Evolutionary conservation across 2,329 filamentous ascomycete genomes (phyloP), one percentile per base, ranked within the genome.

Genomic region (Claviceps citrina): DNA sequence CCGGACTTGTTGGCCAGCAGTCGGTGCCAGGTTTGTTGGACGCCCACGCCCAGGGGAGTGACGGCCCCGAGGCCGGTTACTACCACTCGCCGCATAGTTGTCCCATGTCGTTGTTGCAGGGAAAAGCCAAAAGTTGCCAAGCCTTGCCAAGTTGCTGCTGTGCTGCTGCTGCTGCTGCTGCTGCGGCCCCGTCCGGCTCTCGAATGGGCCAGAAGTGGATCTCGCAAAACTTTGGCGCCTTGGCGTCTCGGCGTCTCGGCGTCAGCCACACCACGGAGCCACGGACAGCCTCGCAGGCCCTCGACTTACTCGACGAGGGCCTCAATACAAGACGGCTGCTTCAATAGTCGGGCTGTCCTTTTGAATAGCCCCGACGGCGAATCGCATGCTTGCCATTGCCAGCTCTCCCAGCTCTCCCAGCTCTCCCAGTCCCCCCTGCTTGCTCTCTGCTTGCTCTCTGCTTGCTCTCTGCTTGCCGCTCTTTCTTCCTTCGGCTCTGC

Each of bases 61-160:
- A 91, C 72, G 55, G 81, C 82, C 46, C 84, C 84, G 37, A 91
- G 67, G 54, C 84, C 84, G 39, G 84, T 91, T 56, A 91, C 78
- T 52, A 89, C 84, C 51, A 91, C 84, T 51, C 83, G 76, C 55
- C 77, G 71, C 68, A 77, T 76, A 47, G 52, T 60, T 49, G 43
- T 62, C 54, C 61, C 66, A 71, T 66, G 39, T 31, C 28, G 31
- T 33, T 33, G n/a, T n/a, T n/a, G n/a, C n/a, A n/a, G n/a, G n/a
- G n/a, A n/a, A n/a, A n/a, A n/a, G n/a, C n/a, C n/a, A n/a, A n/a
- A n/a, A n/a, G n/a, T n/a, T n/a, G n/a, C n/a, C n/a, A n/a, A n/a
- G n/a, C n/a, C n/a, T n/a, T n/a, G n/a, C n/a, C n/a, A n/a, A n/a
- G n/a, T n/a, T n/a, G n/a, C n/a, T n/a, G n/a, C n/a, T n/a, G n/a